Conservation (phyloP, 139 green algal genomes). For the Eudorina sp. region DNA sequence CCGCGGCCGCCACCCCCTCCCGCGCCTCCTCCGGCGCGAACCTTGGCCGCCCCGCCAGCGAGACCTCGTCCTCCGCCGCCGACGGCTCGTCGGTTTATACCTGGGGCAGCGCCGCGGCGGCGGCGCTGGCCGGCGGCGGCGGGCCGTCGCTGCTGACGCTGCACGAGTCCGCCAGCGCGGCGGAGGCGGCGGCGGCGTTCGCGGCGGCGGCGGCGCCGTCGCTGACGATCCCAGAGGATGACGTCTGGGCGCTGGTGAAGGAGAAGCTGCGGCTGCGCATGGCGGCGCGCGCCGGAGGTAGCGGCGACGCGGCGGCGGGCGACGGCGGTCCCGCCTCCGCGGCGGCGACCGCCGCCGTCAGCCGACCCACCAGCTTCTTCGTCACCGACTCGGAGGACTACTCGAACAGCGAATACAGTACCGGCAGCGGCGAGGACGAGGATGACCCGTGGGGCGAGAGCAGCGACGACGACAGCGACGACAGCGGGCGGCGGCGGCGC, state of each 20-base stretch:
- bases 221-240: slow-evolving; percentile 5
- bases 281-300: background rate
- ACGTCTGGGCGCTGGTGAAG: slow-evolving; percentile 27
- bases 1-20: background rate
- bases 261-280: slow-evolving; percentile 14
- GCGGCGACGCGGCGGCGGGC: background rate
- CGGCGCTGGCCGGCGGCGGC: background rate
- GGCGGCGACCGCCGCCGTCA: background rate
- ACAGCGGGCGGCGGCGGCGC: background rate
- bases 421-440: background rate
- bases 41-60: background rate
- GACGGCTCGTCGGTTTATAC: background rate
- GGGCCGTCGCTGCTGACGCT: background rate
- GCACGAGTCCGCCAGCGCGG: background rate
- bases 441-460: background rate
- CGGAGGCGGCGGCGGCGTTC: slow-evolving; percentile 24
- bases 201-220: slow-evolving; percentile 16
- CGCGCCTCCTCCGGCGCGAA: background rate
- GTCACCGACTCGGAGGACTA: background rate
- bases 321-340: background rate
- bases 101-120: background rate
- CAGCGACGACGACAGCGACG: background rate
- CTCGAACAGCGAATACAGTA: background rate
- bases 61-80: background rate
- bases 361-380: background rate